phyloP scores from a whole-genome alignment of 345 rosid species.

The Salix arbutifolia region DNA sequence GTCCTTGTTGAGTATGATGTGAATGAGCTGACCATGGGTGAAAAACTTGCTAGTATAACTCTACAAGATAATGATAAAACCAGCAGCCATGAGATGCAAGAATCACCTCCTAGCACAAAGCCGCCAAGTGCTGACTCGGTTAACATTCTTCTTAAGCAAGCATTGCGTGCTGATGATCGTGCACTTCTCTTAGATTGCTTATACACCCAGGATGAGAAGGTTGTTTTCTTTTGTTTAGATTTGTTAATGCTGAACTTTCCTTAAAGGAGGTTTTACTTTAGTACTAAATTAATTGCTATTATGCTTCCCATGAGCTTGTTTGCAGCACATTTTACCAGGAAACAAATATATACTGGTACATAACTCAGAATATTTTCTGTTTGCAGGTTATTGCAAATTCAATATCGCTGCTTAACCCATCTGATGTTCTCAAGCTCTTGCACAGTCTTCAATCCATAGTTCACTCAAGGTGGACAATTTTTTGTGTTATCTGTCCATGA shows the following conservation, averaged over 20 bases:
- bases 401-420: slow-evolving; percentile 55
- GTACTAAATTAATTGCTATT: neutral
- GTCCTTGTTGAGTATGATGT: slow-evolving; percentile 53
- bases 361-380: neutral
- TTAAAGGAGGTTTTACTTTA: neutral
- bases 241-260: neutral
- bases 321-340: neutral
- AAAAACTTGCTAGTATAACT: slow-evolving; percentile 62
- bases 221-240: slow-evolving; percentile 8
- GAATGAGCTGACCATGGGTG: slow-evolving; percentile 91
- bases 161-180: slow-evolving; percentile 80
- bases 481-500: neutral
- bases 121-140: slow-evolving; percentile 93
- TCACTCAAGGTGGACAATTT: slow-evolving; percentile 58
- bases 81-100: slow-evolving; percentile 30
- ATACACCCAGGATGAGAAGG: slow-evolving; percentile 87
- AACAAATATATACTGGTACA: neutral
- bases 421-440: slow-evolving; percentile 75
- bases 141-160: slow-evolving; percentile 77
- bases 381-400: slow-evolving; percentile 86
- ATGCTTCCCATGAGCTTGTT: neutral
- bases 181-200: slow-evolving; percentile 86
- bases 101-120: slow-evolving; percentile 34
- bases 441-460: slow-evolving; percentile 66
- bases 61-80: slow-evolving; percentile 32